Evolutionary conservation across 148 eudicot genomes (phyloP), one percentile per base, ranked within the genome.

Genomic region (Rhododendron simsii): DNA sequence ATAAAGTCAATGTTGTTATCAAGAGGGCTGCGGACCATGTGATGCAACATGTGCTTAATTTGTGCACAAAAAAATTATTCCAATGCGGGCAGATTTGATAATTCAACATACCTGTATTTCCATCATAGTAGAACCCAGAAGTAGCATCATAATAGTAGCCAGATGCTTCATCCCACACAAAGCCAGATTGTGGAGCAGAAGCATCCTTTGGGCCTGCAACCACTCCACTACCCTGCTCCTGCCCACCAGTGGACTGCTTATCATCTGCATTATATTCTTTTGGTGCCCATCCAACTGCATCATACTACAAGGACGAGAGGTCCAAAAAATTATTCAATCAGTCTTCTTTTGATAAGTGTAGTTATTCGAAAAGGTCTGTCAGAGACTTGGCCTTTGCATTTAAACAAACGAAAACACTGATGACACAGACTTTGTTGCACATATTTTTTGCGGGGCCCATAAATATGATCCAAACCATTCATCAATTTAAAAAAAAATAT

Each of bases 81-180:
- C 37, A 13, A 20, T 15, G 33, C 0, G 48, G 7, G 9, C 15
- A 8, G 61, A 1, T 26, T 35, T 45, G 2, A 78, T 5, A 74
- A 74, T 84, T 75, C 69, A 14, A 84, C 78, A 87, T 51, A 95
- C 99, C 99, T 91, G 99, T 92, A 90, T 95, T 97, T 83, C 96
- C 89, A 91, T 97, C 99, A 85, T 97, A 97, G 87, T 97, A 97
- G 90, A 97, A 97, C 26, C 98, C 99, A 90, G 98, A 97, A 84
- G 95, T 86, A 85, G 98, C 96, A 91, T 97, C 99, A 87, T 94
- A 97, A 87, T 97, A 97, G 85, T 97, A 95, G 85, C 99, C 99
- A 82, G 99, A 97, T 48, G 98, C 94, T 89, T 95, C 99, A 91
- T 97, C 98, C 99, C 99, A 97, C 82, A 97, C 98, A 86, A 97